Evolutionary conservation across 768 basidiomycete genomes (phyloP).

Genomic region (Albatrellus ellisii): DNA sequence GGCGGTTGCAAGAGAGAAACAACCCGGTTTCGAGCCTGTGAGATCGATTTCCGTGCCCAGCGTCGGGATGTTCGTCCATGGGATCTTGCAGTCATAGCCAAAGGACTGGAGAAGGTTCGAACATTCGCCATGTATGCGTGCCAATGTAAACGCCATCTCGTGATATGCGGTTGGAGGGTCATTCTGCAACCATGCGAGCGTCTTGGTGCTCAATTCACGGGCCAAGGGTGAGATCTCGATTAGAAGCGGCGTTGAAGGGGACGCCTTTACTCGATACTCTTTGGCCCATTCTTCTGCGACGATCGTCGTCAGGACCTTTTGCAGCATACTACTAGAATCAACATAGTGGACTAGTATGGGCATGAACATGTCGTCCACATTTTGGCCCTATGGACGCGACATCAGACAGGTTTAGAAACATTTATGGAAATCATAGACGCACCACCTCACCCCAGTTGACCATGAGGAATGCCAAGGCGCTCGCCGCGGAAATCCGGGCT

Average conservation of each 20-base stretch:
- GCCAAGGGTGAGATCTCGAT: slow-evolving; percentile 47
- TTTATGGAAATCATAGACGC: slow-evolving; percentile 14
- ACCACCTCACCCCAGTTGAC: slow-evolving; percentile 55
- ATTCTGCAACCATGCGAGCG: slow-evolving; percentile 61
- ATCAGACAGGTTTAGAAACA: neutral
- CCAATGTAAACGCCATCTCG: slow-evolving; percentile 78
- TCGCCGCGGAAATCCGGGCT: slow-evolving; percentile 67
- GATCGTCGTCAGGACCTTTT: slow-evolving; percentile 75
- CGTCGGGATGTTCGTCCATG: slow-evolving; percentile 63
- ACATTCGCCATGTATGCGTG: slow-evolving; percentile 72
- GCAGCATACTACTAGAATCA: slow-evolving; percentile 82
- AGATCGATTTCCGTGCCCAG: slow-evolving; percentile 72
- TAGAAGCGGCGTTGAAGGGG: slow-evolving; percentile 25
- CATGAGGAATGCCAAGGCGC: slow-evolving; percentile 61
- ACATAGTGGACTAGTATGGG: slow-evolving; percentile 71
- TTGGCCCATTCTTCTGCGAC: slow-evolving; percentile 89
- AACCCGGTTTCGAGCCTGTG: slow-evolving; percentile 43
- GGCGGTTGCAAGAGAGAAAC: slow-evolving; percentile 74
- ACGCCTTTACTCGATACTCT: slow-evolving; percentile 28
- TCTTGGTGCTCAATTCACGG: slow-evolving; percentile 51
- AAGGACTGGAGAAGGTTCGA: slow-evolving; percentile 73
- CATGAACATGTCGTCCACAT: slow-evolving; percentile 54
- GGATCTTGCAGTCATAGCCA: slow-evolving; percentile 75
- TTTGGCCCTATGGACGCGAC: slow-evolving; percentile 17
- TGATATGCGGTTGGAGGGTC: slow-evolving; percentile 71